Evolutionary conservation across 2,329 filamentous ascomycete species (phyloP), one percentile per base, ranked within the genome.

Genomic region (Atkinsonella texensis): DNA sequence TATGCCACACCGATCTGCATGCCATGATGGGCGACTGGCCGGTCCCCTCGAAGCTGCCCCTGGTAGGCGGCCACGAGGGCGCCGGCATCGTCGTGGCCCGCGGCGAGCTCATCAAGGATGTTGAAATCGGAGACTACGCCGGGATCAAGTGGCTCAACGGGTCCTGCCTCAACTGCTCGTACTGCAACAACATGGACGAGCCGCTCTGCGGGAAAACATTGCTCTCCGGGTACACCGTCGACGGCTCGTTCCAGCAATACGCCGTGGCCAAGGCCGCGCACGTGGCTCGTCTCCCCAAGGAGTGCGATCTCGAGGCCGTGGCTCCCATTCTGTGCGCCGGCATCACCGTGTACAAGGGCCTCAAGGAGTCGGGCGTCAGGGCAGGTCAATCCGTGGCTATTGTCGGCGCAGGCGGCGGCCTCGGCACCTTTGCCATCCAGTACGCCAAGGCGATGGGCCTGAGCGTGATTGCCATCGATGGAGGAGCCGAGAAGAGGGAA

Each of bases 111-210:
- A 89, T 93, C 57, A 71, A 77, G 3, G 87, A 93, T 60, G 72
- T 95, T 55, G 73, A 89, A 65, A 75, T 95, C 61, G 90, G 90
- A 60, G 89, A 95, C 63, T 74, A 89, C 62, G 91, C 83, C 55
- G 91, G 91, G 65, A 80, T 97, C 69, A 95, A 89, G 75, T 96
- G 89, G 89, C 76, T 96, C 63, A 93, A 95, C 70, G 87, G 88
- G 57, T 84, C 85, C 46, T 96, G 91, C 70, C 74, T 95, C 55
- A 69, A 76, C 57, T 97, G 90, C 73, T 77, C 81, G 60, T 95
- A 87, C 77, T 96, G 90, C 74, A 82, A 85, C 64, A 77, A 82
- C 59, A 69, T 80, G 46, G 86, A 95, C 60, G 90, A 96, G 72
- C 84, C 88, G 2, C 83, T 95, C 6, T 97, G 91, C 73, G 68